Base-by-base conservation (phyloP, 2,329 filamentous ascomycete genomes). In the Curvularia hawaiiensis region DNA sequence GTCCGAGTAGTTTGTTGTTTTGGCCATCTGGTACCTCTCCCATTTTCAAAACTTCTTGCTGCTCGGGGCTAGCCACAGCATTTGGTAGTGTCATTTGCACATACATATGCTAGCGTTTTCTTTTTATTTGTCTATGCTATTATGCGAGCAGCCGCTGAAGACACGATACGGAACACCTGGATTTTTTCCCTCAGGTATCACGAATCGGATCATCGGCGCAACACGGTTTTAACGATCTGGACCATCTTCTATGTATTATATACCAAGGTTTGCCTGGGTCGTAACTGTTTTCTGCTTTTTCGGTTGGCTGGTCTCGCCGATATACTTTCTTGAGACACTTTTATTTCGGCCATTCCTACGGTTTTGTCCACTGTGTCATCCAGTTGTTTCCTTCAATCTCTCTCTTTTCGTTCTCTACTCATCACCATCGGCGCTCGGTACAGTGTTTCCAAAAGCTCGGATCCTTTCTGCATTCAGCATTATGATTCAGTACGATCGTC, bases 201-300 rank as follows among this genome's bases (percentile, higher is more conserved):
- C 70, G 66, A 67, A 72, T 73, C 71, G 65, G 66, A 58, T 60
- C 62, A 66, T 66, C 61, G 72, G 74, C 72, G 73, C 66, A 57
- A 67, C 57, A 60, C 59, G 72, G 72, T 69, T 68, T 70, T 67
- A 64, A 66, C 63, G 62, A 69, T 67, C 64, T 70, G 62, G 67
- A 64, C 72, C 63, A 62, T 70, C 60, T 61, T 65, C 66, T 69
- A 61, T 75, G 73, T 75, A 75, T 65, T 75, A 74, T 74, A 74
- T 74, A 65, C 58, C 71, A 69, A 69, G 71, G 71, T 68, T 66
- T 68, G 54, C 59, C 54, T 56, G 57, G 59, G 44, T 56, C 65
- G 60, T 61, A 65, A 69, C 64, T 69, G 62, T 55, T 62, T 62
- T 62, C 58, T 57, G 54, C 58, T 63, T 62, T 57, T 62, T 67